phyloP scores from a whole-genome alignment of 495 filamentous ascomycete species.

The Cladorrhinum samala region DNA sequence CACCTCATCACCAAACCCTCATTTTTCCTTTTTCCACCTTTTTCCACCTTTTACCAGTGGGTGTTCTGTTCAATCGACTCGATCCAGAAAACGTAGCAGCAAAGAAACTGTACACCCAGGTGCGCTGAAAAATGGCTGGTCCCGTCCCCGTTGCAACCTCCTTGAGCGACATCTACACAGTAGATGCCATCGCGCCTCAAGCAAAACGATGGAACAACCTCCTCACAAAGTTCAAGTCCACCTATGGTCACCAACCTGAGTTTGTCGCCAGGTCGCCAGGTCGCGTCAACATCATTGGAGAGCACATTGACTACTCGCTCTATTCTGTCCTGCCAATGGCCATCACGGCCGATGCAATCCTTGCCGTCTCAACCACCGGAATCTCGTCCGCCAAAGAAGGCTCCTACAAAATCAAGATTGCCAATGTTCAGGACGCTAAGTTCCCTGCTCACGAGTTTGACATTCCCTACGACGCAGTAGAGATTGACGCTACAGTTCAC shows the following conservation, averaged over 20 bases:
- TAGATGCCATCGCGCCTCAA: constrained; percentile 52
- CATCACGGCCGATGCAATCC: constrained; percentile 79
- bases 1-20: not conserved
- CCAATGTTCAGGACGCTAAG: constrained; percentile 71
- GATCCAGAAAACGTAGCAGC: no score
- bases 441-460: constrained; percentile 73
- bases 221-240: constrained; percentile 61
- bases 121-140: constrained; percentile 57
- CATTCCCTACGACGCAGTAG: constrained; percentile 58
- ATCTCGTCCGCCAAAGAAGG: constrained; percentile 23
- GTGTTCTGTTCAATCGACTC: no score
- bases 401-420: constrained; percentile 49
- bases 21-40: not conserved
- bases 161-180: constrained; percentile 63
- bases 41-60: no score
- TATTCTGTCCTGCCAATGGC: constrained; percentile 96
- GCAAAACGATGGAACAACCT: constrained; percentile 65
- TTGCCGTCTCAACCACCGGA: constrained; percentile 68
- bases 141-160: constrained; percentile 53
- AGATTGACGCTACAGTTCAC: constrained; percentile 75
- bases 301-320: constrained; percentile 98
- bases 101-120: no score
- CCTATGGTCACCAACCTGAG: constrained; percentile 63
- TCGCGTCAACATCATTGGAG: constrained; percentile 96
- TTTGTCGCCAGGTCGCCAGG: constrained; percentile 90